Percentiles rank a stretch among this genome's conserved stretches.
These are phyloP conservation scores for Venturia nashicola DNA, from an alignment of 2,329 filamentous ascomycete genomes.

Conservation along the genomic window DNA sequence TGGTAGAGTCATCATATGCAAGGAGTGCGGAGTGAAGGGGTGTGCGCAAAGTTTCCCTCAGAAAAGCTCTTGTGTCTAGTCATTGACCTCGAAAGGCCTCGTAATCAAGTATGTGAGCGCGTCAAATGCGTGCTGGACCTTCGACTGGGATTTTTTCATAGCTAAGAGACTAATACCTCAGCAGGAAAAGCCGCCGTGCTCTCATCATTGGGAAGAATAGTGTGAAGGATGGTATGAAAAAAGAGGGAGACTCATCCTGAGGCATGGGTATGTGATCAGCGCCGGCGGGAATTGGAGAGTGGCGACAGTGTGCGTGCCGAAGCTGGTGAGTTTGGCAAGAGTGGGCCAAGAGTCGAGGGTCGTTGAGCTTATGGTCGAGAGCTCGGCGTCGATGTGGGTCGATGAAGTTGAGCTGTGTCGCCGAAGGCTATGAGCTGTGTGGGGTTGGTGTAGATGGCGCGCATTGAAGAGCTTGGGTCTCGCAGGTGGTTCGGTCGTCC, in stretches of 20 bases:
- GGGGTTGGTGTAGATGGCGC: neutral
- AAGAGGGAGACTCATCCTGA: neutral
- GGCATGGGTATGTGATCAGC: neutral
- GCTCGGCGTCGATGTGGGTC: neutral
- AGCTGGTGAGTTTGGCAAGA: neutral
- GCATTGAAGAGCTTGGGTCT: neutral
- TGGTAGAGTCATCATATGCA: neutral
- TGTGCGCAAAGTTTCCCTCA: neutral
- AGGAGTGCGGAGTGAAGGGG: neutral
- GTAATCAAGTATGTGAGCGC: neutral
- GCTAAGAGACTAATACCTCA: neutral
- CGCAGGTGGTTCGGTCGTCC: neutral
- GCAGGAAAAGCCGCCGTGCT: neutral
- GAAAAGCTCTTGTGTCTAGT: neutral
- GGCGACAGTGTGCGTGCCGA: neutral
- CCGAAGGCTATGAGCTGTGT: too few species aligned
- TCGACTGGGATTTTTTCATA: neutral
- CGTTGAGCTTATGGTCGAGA: neutral
- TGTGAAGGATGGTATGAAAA: neutral
- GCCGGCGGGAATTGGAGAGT: neutral
- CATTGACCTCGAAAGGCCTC: neutral
- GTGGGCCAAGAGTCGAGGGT: neutral
- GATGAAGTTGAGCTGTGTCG: neutral
- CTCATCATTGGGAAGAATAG: neutral
- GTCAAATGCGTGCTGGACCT: neutral